Percentiles rank a stretch among this genome's conserved stretches.
Evolutionary conservation across 768 basidiomycete species (phyloP).

Genomic region (Paxillus involutus): DNA sequence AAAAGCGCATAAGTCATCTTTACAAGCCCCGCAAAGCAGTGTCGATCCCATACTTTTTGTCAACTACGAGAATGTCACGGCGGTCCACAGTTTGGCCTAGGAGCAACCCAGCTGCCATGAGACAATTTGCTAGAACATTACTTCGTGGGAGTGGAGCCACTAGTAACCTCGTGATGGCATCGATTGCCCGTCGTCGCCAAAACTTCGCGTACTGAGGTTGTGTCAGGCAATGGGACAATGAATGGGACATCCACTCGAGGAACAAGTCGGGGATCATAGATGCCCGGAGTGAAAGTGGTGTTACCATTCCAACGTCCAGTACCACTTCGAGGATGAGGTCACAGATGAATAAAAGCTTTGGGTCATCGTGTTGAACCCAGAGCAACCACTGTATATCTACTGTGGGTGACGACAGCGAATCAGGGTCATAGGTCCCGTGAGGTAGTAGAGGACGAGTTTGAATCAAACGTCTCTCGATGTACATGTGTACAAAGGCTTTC

Average conservation of each 20-base stretch:
- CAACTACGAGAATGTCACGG: slow-evolving; percentile 6
- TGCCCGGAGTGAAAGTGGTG: neutral
- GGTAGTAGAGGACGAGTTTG: neutral
- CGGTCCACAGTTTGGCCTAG: slow-evolving; percentile 5
- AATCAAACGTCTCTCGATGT: slow-evolving; percentile 4
- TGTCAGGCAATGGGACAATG: slow-evolving; percentile 1
- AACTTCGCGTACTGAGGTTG: neutral
- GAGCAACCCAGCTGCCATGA: slow-evolving; percentile 5
- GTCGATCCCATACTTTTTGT: slow-evolving; percentile 6
- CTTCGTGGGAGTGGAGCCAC: slow-evolving; percentile 1
- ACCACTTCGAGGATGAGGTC: slow-evolving; percentile 1
- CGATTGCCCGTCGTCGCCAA: neutral
- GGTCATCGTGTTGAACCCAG: slow-evolving; percentile 5
- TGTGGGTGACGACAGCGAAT: neutral
- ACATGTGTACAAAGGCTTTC: slow-evolving; percentile 9
- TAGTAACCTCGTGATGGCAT: slow-evolving; percentile 3
- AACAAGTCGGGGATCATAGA: neutral
- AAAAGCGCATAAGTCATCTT: too few species aligned
- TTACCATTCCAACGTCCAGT: neutral
- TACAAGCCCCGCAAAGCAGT: too few species aligned
- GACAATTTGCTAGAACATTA: slow-evolving; percentile 6
- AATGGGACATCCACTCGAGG: slow-evolving; percentile 6
- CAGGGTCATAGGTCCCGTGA: neutral
- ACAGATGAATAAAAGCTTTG: slow-evolving; percentile 4
- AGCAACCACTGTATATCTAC: slow-evolving; percentile 3